Base-by-base conservation (phyloP, 2,329 filamentous ascomycete species). In the Fusarium hostae region DNA sequence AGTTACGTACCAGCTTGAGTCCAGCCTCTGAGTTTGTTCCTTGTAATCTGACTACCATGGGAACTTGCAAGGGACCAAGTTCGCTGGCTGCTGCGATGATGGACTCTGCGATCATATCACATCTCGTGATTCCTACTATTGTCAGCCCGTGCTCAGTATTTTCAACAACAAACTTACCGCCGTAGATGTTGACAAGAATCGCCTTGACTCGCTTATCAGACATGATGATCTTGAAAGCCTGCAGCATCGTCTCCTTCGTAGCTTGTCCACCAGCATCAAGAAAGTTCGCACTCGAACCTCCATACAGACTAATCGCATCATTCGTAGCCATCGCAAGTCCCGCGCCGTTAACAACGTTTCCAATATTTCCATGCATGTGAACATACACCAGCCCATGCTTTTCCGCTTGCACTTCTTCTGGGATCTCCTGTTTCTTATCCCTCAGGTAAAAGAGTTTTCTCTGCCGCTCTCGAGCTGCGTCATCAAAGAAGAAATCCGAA, bases 271-370 rank as follows among this genome's bases (percentile, higher is more conserved):
- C 94, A 0, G 93, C 97, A 79, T 97, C 94, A 59, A 97, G 86
- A 79, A 97, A 97, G 76, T 97, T 97, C 15, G 93, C 89, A 28
- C 91, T 91, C 37, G 85, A 81, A 4, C 93, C 93, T 12, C 91
- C 91, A 59, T 89, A 88, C 16, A 89, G 82, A 5, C 87, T 85
- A 3, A 97, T 88, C 0, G 92, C 92, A 79, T 97, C 94, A 66
- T 95, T 90, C 0, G 94, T 97, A 79, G 96, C 96, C 92, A 97
- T 96, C 1, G 94, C 94, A 3, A 97, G 87, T 1, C 94, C 94
- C 0, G 95, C 94, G 45, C 94, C 94, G 77, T 97, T 97, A 71
- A 97, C 94, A 70, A 97, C 84, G 1, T 92, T 97, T 40, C 94
- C 94, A 58, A 97, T 91, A 68, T 90, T 90, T 5, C 86, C 84